phyloP scores from a whole-genome alignment of 345 rosid species.

The Boechera retrofracta region DNA sequence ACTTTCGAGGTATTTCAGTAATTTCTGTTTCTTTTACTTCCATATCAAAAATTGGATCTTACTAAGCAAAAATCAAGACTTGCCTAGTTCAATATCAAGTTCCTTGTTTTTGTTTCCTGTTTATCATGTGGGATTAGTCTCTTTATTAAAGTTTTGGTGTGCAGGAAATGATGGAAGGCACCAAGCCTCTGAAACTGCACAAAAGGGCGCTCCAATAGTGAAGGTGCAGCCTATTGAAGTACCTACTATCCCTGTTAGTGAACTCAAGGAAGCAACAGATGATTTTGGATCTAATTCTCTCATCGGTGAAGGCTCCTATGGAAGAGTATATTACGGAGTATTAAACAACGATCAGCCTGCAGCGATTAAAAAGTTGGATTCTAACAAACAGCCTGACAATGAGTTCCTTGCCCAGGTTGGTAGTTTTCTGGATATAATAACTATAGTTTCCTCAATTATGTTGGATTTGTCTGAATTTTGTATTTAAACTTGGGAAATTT shows the following conservation, averaged over 20 bases:
- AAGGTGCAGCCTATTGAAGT: constrained; percentile 80
- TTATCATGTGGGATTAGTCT: neutral
- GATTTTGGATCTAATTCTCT: constrained; percentile 60
- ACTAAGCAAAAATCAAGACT: neutral
- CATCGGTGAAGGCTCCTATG: constrained; percentile 86
- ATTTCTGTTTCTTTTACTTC: too few species aligned
- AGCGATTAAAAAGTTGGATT: constrained; percentile 74
- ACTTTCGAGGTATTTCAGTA: constrained; percentile 59
- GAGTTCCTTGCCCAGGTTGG: constrained; percentile 59
- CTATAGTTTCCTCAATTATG: too few species aligned
- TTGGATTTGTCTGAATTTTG: neutral
- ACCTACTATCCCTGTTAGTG: constrained; percentile 57
- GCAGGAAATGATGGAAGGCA: constrained; percentile 58
- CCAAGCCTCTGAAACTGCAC: constrained; percentile 57
- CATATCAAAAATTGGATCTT: constrained; percentile 6
- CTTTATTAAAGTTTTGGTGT: neutral
- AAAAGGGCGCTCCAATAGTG: constrained; percentile 58
- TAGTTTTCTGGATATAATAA: neutral
- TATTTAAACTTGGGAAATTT: neutral
- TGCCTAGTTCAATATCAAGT: neutral
- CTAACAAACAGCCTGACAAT: constrained; percentile 66
- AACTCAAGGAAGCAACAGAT: constrained; percentile 66
- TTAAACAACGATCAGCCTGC: constrained; percentile 56
- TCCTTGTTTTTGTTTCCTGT: neutral
- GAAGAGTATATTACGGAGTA: constrained; percentile 70